Evolutionary conservation across 768 basidiomycete genomes (phyloP).

Genomic region (Kwoniella europaea): DNA sequence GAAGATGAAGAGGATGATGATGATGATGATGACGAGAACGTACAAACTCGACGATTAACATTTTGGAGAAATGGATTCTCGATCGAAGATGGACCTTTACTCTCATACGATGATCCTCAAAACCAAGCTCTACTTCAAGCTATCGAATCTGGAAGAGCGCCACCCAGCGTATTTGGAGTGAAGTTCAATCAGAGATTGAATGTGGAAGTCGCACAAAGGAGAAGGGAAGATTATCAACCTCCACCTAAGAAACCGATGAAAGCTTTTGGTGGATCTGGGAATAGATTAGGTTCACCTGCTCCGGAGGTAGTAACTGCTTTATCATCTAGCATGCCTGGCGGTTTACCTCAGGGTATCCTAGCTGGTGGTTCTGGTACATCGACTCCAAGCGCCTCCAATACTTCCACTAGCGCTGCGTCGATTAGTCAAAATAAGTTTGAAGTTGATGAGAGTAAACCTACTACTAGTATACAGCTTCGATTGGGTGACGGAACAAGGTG

Average conservation of each 20-base stretch:
- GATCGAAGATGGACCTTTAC: slow-evolving; percentile 83
- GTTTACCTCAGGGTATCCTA: slow-evolving; percentile 27
- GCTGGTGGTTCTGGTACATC: slow-evolving; percentile 17
- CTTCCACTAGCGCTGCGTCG: slow-evolving; percentile 27
- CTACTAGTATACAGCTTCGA: slow-evolving; percentile 86
- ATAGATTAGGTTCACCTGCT: slow-evolving; percentile 79
- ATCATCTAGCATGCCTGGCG: slow-evolving; percentile 30
- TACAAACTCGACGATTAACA: slow-evolving; percentile 74
- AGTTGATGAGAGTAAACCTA: slow-evolving; percentile 80
- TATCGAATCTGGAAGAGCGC: slow-evolving; percentile 81
- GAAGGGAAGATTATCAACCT: slow-evolving; percentile 72
- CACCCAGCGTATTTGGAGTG: slow-evolving; percentile 76
- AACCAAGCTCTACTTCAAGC: slow-evolving; percentile 72
- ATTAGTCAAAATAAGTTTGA: slow-evolving; percentile 67
- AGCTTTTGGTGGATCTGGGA: slow-evolving; percentile 74
- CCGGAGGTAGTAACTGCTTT: slow-evolving; percentile 59
- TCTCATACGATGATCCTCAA: slow-evolving; percentile 79
- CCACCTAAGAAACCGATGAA: slow-evolving; percentile 62
- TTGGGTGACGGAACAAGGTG: slow-evolving; percentile 88
- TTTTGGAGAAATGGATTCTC: slow-evolving; percentile 95
- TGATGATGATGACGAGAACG: slow-evolving; percentile 62
- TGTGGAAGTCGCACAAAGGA: slow-evolving; percentile 73
- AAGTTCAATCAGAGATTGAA: slow-evolving; percentile 79
- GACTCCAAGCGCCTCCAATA: background rate
- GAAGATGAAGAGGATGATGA: slow-evolving; percentile 57